phyloP scores from a whole-genome alignment of 306 rosid species.

The Quercus suber region DNA sequence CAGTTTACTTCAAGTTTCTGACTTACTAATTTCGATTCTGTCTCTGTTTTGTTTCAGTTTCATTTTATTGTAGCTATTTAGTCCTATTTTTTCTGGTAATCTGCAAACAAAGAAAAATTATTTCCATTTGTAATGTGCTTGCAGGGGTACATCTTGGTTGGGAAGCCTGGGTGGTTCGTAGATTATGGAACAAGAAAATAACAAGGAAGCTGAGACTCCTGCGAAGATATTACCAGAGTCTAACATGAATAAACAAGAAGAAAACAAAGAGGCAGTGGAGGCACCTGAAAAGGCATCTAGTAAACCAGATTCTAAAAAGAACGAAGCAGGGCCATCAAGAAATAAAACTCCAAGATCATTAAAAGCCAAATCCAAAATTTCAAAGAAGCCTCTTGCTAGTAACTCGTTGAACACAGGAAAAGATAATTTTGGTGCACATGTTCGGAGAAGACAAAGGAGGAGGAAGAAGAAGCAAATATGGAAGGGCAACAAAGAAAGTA shows the following conservation, averaged over 20 bases:
- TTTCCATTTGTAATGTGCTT: not conserved
- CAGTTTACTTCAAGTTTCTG: not conserved
- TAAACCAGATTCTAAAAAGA: slow-evolving; percentile 10
- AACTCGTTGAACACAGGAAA: slow-evolving; percentile 18
- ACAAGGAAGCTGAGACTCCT: not conserved
- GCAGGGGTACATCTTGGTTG: slow-evolving; percentile 3
- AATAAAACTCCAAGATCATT: slow-evolving; percentile 38
- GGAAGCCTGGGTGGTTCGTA: not conserved
- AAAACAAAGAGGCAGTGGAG: not conserved
- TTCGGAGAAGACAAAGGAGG: slow-evolving; percentile 20
- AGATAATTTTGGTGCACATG: slow-evolving; percentile 19
- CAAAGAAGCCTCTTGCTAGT: slow-evolving; percentile 44
- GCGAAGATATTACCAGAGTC: slow-evolving; percentile 1
- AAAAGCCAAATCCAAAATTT: slow-evolving; percentile 49
- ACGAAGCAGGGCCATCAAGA: slow-evolving; percentile 33
- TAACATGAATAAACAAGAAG: not conserved
- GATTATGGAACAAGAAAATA: not conserved
- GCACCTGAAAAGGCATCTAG: slow-evolving; percentile 16
- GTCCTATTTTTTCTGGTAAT: not conserved
- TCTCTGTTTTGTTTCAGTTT: not conserved
- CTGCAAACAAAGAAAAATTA: not conserved
- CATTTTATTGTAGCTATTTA: not conserved
- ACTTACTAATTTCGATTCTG: not conserved
- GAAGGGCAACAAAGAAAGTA: slow-evolving; percentile 27
- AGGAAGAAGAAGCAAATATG: slow-evolving; percentile 13